These are phyloP conservation scores for Crotalaria pallida DNA, from an alignment of 306 rosid species.

Conservation along the genomic window DNA sequence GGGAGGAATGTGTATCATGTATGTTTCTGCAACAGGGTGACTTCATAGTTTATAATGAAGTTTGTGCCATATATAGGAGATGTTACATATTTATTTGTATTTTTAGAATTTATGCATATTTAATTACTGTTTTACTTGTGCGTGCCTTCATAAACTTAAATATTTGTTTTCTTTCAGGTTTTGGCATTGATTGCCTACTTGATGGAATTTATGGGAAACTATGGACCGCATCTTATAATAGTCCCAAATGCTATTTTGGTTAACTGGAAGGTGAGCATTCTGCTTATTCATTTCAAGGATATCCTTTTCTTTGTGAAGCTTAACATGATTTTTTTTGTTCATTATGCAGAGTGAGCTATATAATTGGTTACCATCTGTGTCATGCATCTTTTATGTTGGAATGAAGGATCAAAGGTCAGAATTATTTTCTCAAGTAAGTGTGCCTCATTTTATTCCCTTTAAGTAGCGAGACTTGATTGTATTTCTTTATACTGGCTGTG, in stretches of 20 bases:
- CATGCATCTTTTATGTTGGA: slow-evolving; percentile 96
- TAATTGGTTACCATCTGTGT: slow-evolving; percentile 89
- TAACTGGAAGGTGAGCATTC: slow-evolving; percentile 82
- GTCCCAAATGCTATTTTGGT: slow-evolving; percentile 99
- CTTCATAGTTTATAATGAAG: not conserved
- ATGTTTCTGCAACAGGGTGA: not conserved
- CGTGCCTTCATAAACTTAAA: not conserved
- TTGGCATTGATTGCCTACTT: slow-evolving; percentile 98
- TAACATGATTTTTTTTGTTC: slow-evolving; percentile 25
- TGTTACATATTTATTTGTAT: not conserved
- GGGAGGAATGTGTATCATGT: not conserved
- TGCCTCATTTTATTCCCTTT: slow-evolving; percentile 20
- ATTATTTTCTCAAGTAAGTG: slow-evolving; percentile 83
- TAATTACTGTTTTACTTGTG: slow-evolving; percentile 1
- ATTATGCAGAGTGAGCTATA: slow-evolving; percentile 82
- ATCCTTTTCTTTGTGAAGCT: not conserved
- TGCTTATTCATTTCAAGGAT: not conserved
- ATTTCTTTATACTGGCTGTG: slow-evolving; percentile 6
- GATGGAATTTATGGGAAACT: slow-evolving; percentile 98
- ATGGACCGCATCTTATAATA: slow-evolving; percentile 97
- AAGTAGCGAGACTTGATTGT: not conserved
- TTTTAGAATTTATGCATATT: slow-evolving; percentile 5
- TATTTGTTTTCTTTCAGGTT: slow-evolving; percentile 46
- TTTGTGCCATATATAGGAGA: not conserved
- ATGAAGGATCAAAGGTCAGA: slow-evolving; percentile 84